Evolutionary conservation across 2,329 filamentous ascomycete genomes (phyloP), one percentile per base, ranked within the genome.

Genomic region (Byssoonygena ceratinophila): DNA sequence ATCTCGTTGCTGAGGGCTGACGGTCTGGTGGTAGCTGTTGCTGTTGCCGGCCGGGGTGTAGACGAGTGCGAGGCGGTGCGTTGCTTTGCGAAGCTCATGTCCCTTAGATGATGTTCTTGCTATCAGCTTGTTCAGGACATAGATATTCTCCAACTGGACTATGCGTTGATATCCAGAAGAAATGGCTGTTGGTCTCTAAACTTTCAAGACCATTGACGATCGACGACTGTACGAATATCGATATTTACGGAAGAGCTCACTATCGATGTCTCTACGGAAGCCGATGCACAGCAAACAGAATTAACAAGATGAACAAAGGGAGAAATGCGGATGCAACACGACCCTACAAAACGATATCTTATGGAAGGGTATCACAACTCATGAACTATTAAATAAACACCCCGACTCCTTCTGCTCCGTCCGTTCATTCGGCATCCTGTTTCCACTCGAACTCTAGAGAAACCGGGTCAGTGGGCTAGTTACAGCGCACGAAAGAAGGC

Each of bases 381-480:
- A 25, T 16, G 31, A 25, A 46, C 16, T 18, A 16, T 20, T 8
- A 20, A 31, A 31, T 9, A 27, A 5, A 29, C 32, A n/a, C 20
- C 34, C 27, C n/a, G 11, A 46, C 43, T 31, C 43, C 27, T 46
- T n/a, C 22, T 14, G n/a, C 23, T 18, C 27, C 25, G 16, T 14
- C 4, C n/a, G 32, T 7, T 18, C 50, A 58, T 52, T 47, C 20
- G 39, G 51, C 68, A 29, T 64, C 67, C 59, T 73, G 68, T 55
- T 75, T 75, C 74, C 74, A 76, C 62, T 77, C 74, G 55, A 77
- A 77, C 66, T 77, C 75, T 77, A 60, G 11, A 52, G n/a, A 23
- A 12, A 45, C 63, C 52, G 55, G 49, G 27, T 49, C 32, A 41
- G 41, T 18, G 31, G 11, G n/a, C 4, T n/a, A 16, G 18, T 3